Conservation (phyloP, 148 eudicot genomes). For the Hydrangea macrophylla region DNA sequence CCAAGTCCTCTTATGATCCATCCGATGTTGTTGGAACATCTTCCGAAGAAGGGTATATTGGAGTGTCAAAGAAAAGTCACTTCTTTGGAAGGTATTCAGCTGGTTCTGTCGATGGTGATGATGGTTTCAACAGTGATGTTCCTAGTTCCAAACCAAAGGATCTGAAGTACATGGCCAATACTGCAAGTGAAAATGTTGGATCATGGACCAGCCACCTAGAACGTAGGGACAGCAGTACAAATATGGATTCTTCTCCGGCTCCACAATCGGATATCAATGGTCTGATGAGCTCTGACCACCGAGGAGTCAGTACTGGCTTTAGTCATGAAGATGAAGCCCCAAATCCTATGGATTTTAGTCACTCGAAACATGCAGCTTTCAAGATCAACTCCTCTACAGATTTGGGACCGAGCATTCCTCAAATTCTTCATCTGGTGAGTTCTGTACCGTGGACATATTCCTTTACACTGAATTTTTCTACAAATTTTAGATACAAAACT, state of each 20-base stretch:
- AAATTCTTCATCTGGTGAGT: conserved; percentile 83
- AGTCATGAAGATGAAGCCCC: conserved; percentile 48
- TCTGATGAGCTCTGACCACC: conserved; percentile 47
- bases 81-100: conserved; percentile 70
- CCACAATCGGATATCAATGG: conserved; percentile 55
- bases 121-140: conserved; percentile 46
- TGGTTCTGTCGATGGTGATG: conserved; percentile 72
- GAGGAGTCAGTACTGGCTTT: conserved; percentile 28
- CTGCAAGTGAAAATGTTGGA: not conserved
- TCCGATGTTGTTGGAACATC: conserved; percentile 80
- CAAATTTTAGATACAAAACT: not conserved
- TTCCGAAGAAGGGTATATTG: conserved; percentile 85
- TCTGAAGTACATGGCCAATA: conserved; percentile 31
- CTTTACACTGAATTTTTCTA: not conserved
- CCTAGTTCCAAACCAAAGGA: conserved; percentile 44
- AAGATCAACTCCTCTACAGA: conserved; percentile 49
- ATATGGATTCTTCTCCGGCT: conserved; percentile 38
- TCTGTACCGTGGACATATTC: conserved; percentile 3
- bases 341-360: conserved; percentile 34
- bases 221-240: conserved; percentile 31
- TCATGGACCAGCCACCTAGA: not conserved
- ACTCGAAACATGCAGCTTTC: conserved; percentile 41
- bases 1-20: conserved; percentile 80
- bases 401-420: conserved; percentile 84
- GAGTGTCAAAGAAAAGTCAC: conserved; percentile 62